A percentile compares a stretch with the other conserved stretches of the same genome.
These are phyloP conservation scores for Coccomyxa sp. DNA, from an alignment of 139 green algal genomes.

Conservation along the genomic window DNA sequence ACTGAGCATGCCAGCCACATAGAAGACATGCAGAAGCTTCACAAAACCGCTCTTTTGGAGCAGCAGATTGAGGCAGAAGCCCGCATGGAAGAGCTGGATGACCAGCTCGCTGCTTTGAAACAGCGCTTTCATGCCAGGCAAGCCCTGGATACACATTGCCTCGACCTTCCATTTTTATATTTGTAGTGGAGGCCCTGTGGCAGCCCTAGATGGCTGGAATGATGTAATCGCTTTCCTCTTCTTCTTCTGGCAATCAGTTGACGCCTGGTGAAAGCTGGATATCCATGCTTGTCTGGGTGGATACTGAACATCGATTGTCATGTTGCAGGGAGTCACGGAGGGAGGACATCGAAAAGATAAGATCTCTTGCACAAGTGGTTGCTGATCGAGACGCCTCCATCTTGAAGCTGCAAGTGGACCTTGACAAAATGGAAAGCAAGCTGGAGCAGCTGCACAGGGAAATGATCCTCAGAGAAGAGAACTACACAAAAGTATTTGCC, in stretches of 20 bases:
- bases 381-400: slow-evolving; percentile 7
- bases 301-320: neutral
- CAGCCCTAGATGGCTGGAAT: too few relatives aligned
- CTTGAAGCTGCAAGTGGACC: slow-evolving; percentile 31
- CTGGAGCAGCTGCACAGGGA: slow-evolving; percentile 52
- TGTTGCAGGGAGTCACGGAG: slow-evolving; percentile 34
- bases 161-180: too few relatives aligned
- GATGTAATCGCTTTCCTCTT: too few relatives aligned
- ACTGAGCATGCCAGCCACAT: too few relatives aligned
- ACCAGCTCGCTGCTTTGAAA: neutral
- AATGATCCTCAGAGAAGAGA: slow-evolving; percentile 68
- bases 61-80: neutral
- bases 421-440: slow-evolving; percentile 4
- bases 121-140: neutral
- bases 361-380: neutral
- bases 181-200: too few relatives aligned
- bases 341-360: slow-evolving; percentile 45
- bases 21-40: too few relatives aligned
- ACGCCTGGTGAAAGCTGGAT: too few relatives aligned
- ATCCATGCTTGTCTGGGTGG: neutral
- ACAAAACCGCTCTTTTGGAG: too few relatives aligned
- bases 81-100: neutral
- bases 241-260: too few relatives aligned
- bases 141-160: neutral
- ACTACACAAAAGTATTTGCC: slow-evolving; percentile 62